Evolutionary conservation across 495 filamentous ascomycete species (phyloP).

Genomic region (Tuber indicum): DNA sequence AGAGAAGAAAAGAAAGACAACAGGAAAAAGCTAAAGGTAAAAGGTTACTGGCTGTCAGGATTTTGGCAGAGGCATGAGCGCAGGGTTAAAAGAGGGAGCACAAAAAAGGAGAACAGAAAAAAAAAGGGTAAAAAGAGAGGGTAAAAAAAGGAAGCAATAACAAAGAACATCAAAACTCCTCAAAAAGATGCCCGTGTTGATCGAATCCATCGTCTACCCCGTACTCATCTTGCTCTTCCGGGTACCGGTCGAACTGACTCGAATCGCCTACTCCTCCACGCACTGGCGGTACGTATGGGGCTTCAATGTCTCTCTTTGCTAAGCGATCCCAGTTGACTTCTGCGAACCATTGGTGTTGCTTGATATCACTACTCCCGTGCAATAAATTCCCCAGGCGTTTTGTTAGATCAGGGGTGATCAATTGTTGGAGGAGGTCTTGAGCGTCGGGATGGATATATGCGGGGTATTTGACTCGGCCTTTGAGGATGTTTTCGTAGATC

Average conservation of each 20-base stretch:
- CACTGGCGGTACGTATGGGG: slow-evolving; percentile 95
- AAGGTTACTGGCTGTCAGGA: background rate
- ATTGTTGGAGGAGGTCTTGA: slow-evolving; percentile 78
- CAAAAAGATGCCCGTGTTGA: slow-evolving; percentile 66
- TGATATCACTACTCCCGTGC: slow-evolving; percentile 86
- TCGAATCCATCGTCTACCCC: slow-evolving; percentile 33
- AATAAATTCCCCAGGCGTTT: slow-evolving; percentile 92
- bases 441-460: slow-evolving; percentile 92
- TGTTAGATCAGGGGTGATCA: slow-evolving; percentile 91
- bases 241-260: slow-evolving; percentile 96
- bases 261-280: slow-evolving; percentile 88
- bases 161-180: slow-evolving; percentile 55
- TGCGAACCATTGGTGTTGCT: slow-evolving; percentile 90
- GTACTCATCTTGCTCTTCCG: slow-evolving; percentile 91
- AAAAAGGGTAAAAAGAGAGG: slow-evolving; percentile 6
- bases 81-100: slow-evolving; percentile 1
- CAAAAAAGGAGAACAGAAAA: background rate
- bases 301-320: slow-evolving; percentile 92
- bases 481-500: slow-evolving; percentile 98
- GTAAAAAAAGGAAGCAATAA: slow-evolving; percentile 23
- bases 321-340: slow-evolving; percentile 97
- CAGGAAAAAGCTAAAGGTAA: slow-evolving; percentile 14
- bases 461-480: slow-evolving; percentile 88
- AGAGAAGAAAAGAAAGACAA: background rate
- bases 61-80: slow-evolving; percentile 1